These are phyloP conservation scores for Eucalyptus urophylla DNA, from an alignment of 345 rosid genomes.

Conservation along the genomic window DNA sequence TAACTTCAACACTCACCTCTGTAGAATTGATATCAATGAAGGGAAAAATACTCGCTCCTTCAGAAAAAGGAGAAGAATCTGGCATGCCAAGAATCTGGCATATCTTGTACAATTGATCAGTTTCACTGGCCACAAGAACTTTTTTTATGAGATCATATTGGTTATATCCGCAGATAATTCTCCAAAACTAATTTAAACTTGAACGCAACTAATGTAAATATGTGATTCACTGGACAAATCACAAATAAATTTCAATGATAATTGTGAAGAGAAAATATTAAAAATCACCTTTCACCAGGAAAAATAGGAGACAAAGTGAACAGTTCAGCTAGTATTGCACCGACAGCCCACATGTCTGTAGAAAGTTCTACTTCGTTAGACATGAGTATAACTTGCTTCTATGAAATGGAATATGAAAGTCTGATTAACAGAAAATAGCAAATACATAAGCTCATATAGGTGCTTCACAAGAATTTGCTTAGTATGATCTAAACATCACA, in stretches of 20 bases:
- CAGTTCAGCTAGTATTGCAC: conserved; percentile 89
- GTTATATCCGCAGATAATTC: background rate
- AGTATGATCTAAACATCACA: background rate
- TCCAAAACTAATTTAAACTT: background rate
- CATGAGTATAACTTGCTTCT: background rate
- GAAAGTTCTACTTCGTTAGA: background rate
- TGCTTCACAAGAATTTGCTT: background rate
- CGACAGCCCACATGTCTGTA: conserved; percentile 99
- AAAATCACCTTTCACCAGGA: conserved; percentile 77
- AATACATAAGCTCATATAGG: background rate
- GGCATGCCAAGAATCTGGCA: conserved; percentile 78
- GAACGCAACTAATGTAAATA: background rate
- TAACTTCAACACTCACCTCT: conserved; percentile 27
- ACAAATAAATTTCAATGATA: background rate
- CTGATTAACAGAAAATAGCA: background rate
- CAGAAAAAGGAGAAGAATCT: conserved; percentile 65
- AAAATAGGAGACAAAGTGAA: conserved; percentile 77
- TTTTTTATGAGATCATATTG: background rate
- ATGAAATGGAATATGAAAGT: background rate
- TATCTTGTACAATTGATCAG: conserved; percentile 82
- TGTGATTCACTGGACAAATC: background rate
- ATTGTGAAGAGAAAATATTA: background rate
- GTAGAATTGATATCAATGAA: conserved; percentile 46
- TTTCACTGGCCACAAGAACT: background rate
- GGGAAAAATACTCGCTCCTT: conserved; percentile 52